Evolutionary conservation across 2,329 filamentous ascomycete genomes (phyloP).

Genomic region (Hymenoscyphus fraxineus): DNA sequence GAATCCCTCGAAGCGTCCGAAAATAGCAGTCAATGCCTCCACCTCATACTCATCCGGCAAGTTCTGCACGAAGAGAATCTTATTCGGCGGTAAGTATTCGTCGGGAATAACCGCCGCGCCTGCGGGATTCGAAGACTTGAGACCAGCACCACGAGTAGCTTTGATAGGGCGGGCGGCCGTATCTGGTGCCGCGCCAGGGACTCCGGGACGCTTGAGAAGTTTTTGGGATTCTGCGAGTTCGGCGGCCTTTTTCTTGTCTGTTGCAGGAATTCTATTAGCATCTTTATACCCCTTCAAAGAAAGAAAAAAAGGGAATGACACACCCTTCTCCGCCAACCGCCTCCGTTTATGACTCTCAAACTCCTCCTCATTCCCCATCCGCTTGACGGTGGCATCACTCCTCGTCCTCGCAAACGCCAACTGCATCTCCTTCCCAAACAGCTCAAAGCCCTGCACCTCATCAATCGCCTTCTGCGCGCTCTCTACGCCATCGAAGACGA

Average conservation of each 20-base stretch:
- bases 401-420: constrained; percentile 75
- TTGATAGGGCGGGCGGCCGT: constrained; percentile 60
- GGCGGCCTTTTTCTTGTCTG: constrained; percentile 73
- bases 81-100: constrained; percentile 96
- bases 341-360: constrained; percentile 83
- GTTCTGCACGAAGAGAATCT: constrained; percentile 91
- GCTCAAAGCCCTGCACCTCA: constrained; percentile 84
- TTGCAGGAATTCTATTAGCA: background rate
- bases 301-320: constrained; percentile 22
- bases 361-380: constrained; percentile 70
- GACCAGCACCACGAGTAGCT: constrained; percentile 64
- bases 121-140: constrained; percentile 70
- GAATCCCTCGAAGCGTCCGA: constrained; percentile 89
- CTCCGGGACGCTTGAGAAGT: constrained; percentile 62
- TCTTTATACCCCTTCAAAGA: background rate
- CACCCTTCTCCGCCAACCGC: constrained; percentile 86
- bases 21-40: constrained; percentile 74
- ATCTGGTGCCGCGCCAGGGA: constrained; percentile 33
- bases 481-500: constrained; percentile 82
- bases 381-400: constrained; percentile 83
- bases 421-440: constrained; percentile 88
- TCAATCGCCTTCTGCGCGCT: constrained; percentile 79
- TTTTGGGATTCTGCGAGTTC: constrained; percentile 77
- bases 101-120: constrained; percentile 79
- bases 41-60: constrained; percentile 82